These are phyloP conservation scores for Colletotrichum sp. DNA, from an alignment of 2,329 filamentous ascomycete genomes.

Conservation along the genomic window DNA sequence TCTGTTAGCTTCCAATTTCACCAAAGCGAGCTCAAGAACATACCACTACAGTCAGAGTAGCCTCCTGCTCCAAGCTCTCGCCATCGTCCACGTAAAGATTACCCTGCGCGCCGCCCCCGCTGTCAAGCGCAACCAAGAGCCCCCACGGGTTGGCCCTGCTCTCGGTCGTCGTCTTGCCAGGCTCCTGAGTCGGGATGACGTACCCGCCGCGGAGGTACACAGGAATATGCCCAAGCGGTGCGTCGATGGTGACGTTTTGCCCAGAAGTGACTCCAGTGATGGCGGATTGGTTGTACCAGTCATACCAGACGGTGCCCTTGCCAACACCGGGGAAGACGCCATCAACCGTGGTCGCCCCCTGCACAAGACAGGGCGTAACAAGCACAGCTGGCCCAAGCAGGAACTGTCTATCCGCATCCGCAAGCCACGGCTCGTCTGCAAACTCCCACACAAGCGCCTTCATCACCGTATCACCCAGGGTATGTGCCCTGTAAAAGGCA, in stretches of 20 bases:
- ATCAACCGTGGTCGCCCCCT: conserved; percentile 64
- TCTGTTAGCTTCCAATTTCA: background rate
- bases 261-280: conserved; percentile 48
- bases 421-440: conserved; percentile 71
- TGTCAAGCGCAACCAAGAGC: conserved; percentile 66
- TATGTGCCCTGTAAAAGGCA: conserved; percentile 70
- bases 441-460: conserved; percentile 78
- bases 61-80: conserved; percentile 57
- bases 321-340: conserved; percentile 71
- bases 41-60: conserved; percentile 58
- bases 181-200: conserved; percentile 71
- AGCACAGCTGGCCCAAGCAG: conserved; percentile 70
- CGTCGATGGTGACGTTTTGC: conserved; percentile 26
- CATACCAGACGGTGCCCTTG: conserved; percentile 68
- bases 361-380: conserved; percentile 70
- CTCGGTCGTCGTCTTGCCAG: conserved; percentile 69
- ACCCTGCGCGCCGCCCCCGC: conserved; percentile 61
- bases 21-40: conserved; percentile 23
- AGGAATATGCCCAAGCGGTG: conserved; percentile 60
- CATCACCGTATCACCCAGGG: conserved; percentile 72
- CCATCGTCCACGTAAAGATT: conserved; percentile 78
- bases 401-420: conserved; percentile 73
- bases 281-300: conserved; percentile 75
- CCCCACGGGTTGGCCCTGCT: conserved; percentile 70
- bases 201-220: conserved; percentile 73